Conservation (phyloP, 495 filamentous ascomycete species). For the Venustampulla echinocandica region DNA sequence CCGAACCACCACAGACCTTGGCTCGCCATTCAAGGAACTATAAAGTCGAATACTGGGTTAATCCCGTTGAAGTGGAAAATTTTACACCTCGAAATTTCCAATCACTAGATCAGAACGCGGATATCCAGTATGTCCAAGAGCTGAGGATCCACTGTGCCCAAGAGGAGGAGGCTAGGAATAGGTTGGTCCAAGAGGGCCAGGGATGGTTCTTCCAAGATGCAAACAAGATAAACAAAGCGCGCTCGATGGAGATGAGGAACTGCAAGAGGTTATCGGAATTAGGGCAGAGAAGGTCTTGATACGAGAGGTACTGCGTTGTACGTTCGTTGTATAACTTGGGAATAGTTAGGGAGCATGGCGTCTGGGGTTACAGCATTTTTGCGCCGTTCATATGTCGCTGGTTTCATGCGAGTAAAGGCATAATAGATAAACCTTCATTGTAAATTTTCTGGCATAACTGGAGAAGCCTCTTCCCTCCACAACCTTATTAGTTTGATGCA, state of each 20-base stretch:
- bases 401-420: too few relatives aligned
- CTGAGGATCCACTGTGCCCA: conserved; percentile 62
- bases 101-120: conserved; percentile 68
- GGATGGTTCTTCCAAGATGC: conserved; percentile 82
- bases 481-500: too few relatives aligned
- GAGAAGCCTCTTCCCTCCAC: too few relatives aligned
- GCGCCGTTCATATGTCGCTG: too few relatives aligned
- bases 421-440: too few relatives aligned
- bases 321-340: conserved; percentile 14
- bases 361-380: conserved; percentile 18
- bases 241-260: conserved; percentile 41
- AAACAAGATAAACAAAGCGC: conserved; percentile 62
- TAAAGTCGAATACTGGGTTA: conserved; percentile 74
- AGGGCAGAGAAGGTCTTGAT: conserved; percentile 5
- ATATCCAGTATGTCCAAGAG: conserved; percentile 56
- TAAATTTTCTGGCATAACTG: too few relatives aligned
- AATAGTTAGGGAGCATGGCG: conserved; percentile 21
- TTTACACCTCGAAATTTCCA: conserved; percentile 56
- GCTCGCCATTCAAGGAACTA: conserved; percentile 61
- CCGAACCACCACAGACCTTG: conserved; percentile 59
- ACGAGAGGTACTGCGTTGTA: conserved; percentile 1
- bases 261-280: conserved; percentile 26
- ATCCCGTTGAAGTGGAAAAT: conserved; percentile 65
- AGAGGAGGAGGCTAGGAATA: conserved; percentile 53
- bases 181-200: conserved; percentile 67